A percentile compares a stretch with the other conserved stretches of the same genome.
Conservation (phyloP, 2,329 filamentous ascomycete genomes). For the Hymenoscyphus fructigenus region DNA sequence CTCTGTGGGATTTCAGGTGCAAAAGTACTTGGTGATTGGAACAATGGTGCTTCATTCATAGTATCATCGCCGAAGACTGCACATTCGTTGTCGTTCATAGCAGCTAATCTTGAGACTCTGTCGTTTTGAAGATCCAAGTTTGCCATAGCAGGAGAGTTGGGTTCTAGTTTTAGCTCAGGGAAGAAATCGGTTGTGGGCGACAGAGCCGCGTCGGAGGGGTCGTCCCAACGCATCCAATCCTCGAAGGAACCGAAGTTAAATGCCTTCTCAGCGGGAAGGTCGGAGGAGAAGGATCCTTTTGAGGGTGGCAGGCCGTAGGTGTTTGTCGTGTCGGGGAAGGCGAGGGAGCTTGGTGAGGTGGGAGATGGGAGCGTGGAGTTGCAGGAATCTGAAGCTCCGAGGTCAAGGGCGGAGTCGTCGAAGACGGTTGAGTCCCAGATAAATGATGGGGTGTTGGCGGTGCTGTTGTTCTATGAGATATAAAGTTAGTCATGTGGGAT, state of each 20-base stretch:
- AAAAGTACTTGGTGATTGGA: conserved; percentile 25
- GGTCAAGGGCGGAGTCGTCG: conserved; percentile 21
- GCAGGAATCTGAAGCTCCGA: conserved; percentile 28
- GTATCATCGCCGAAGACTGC: conserved; percentile 31
- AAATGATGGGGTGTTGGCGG: conserved; percentile 18
- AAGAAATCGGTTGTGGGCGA: conserved; percentile 33
- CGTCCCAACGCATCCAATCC: conserved; percentile 37
- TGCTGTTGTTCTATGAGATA: conserved; percentile 17
- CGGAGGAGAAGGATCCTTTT: conserved; percentile 18
- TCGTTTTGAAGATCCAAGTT: conserved; percentile 23
- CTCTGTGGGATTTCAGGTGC: conserved; percentile 14
- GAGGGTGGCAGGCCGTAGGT: conserved; percentile 25
- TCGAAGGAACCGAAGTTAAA: conserved; percentile 34
- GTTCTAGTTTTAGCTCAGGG: conserved; percentile 32
- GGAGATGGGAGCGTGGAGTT: conserved; percentile 32
- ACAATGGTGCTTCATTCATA: conserved; percentile 30
- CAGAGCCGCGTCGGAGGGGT: conserved; percentile 28
- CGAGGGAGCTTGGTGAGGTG: conserved; percentile 23
- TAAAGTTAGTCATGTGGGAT: conserved; percentile 13
- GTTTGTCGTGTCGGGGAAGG: conserved; percentile 19
- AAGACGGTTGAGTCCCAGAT: conserved; percentile 25
- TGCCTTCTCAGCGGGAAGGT: conserved; percentile 25
- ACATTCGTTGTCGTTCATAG: conserved; percentile 23
- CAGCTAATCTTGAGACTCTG: background rate
- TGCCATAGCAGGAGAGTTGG: conserved; percentile 29